Evolutionary conservation across 768 basidiomycete species (phyloP).

Genomic region (Leccinum obscurum): DNA sequence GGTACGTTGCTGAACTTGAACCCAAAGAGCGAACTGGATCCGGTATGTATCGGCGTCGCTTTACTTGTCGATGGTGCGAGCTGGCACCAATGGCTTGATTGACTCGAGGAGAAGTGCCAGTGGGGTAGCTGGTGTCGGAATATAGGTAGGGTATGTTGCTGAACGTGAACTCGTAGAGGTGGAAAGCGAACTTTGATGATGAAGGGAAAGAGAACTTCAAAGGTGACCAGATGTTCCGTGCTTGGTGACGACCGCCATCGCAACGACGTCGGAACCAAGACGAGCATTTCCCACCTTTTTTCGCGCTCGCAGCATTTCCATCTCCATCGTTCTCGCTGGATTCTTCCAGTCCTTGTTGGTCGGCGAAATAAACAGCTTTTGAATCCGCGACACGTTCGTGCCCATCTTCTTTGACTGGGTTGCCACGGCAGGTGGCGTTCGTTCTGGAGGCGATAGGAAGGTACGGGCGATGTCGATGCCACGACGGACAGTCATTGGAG

Average conservation of each 20-base stretch:
- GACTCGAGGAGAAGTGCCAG: too few relatives aligned
- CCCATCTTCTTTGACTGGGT: background rate
- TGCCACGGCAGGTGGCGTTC: background rate
- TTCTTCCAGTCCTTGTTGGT: conserved; percentile 6
- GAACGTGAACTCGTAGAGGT: too few relatives aligned
- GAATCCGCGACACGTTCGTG: background rate
- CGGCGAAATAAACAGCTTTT: conserved; percentile 3
- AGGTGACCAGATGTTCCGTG: background rate
- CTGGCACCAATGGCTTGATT: too few relatives aligned
- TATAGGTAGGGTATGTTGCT: too few relatives aligned
- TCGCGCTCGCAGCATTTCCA: conserved; percentile 10
- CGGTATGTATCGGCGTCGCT: too few relatives aligned
- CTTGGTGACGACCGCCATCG: background rate
- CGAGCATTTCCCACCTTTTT: conserved; percentile 3
- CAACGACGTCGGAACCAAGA: background rate
- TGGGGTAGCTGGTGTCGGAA: too few relatives aligned
- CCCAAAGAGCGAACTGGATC: too few relatives aligned
- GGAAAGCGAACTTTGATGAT: too few relatives aligned
- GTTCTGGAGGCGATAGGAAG: background rate
- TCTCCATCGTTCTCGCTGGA: conserved; percentile 4
- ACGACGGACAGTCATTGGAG: background rate
- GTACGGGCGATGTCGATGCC: background rate
- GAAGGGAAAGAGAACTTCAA: too few relatives aligned
- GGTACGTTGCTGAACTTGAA: too few relatives aligned
- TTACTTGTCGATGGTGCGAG: too few relatives aligned